Evolutionary conservation across 345 rosid species (phyloP).

Genomic region (Luvunga scandens): DNA sequence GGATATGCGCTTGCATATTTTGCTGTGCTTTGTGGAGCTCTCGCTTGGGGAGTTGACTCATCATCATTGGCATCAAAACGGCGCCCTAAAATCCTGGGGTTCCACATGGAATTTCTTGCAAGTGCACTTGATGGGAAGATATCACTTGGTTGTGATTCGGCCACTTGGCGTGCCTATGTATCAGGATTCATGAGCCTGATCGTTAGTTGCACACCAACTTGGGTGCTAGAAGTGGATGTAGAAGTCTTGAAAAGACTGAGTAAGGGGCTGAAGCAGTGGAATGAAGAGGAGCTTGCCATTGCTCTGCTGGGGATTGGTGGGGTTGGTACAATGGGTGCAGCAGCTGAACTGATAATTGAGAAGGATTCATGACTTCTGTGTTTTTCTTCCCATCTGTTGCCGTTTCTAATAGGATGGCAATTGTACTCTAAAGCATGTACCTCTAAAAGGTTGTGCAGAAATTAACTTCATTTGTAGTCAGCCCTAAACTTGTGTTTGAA

Average conservation of each 20-base stretch:
- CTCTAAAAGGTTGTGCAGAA: constrained; percentile 1
- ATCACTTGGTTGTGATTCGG: constrained; percentile 71
- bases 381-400: not conserved
- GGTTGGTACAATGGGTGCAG: constrained; percentile 62
- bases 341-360: constrained; percentile 65
- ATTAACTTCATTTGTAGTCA: constrained; percentile 1
- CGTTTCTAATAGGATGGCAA: constrained; percentile 1
- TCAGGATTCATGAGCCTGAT: constrained; percentile 73
- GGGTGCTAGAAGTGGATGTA: constrained; percentile 82
- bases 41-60: constrained; percentile 91
- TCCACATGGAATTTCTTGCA: constrained; percentile 80
- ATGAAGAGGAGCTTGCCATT: constrained; percentile 76
- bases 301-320: constrained; percentile 80
- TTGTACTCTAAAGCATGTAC: not conserved
- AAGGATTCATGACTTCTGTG: constrained; percentile 10
- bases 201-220: constrained; percentile 75
- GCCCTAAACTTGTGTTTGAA: not conserved
- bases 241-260: constrained; percentile 76
- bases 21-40: constrained; percentile 70
- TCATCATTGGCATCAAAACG: constrained; percentile 65
- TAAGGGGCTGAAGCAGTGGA: constrained; percentile 70
- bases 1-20: constrained; percentile 90
- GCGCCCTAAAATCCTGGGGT: constrained; percentile 58
- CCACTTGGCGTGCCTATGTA: constrained; percentile 74
- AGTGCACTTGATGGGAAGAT: constrained; percentile 85